These are phyloP conservation scores for Mucuna pruriens DNA, from an alignment of 306 rosid species.

Conservation along the genomic window DNA sequence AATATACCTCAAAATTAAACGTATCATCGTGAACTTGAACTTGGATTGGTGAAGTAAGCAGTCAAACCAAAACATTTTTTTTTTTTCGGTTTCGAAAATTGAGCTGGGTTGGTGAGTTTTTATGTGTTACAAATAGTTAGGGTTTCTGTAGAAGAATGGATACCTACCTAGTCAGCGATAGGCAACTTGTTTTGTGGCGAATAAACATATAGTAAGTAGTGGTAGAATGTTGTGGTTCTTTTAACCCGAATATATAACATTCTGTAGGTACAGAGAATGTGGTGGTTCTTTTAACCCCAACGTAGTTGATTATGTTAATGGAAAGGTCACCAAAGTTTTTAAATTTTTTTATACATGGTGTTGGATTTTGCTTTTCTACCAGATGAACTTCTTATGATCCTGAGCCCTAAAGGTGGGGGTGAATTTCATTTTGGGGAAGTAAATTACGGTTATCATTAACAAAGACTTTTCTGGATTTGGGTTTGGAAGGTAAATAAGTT, in stretches of 20 bases:
- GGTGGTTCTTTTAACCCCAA: constrained; percentile 7
- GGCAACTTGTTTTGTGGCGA: background rate
- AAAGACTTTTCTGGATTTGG: background rate
- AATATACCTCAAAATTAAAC: background rate
- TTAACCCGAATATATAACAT: background rate
- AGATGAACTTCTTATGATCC: background rate
- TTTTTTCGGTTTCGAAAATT: background rate
- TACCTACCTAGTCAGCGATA: background rate
- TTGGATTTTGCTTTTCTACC: background rate
- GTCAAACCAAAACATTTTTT: background rate
- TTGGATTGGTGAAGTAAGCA: background rate
- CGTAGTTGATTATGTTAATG: background rate
- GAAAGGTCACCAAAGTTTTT: background rate
- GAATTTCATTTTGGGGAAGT: constrained; percentile 19
- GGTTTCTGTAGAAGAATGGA: background rate
- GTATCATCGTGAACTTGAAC: background rate
- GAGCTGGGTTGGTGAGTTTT: background rate
- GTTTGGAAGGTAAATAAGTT: background rate
- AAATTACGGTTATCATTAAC: background rate
- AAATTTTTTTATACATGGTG: background rate
- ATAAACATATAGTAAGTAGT: background rate
- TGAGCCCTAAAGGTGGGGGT: background rate
- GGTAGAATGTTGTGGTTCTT: constrained; percentile 20
- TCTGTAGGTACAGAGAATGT: background rate
- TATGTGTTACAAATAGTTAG: background rate